Conservation (phyloP, 2,329 filamentous ascomycete species). For the Diaporthe aspalathi region DNA sequence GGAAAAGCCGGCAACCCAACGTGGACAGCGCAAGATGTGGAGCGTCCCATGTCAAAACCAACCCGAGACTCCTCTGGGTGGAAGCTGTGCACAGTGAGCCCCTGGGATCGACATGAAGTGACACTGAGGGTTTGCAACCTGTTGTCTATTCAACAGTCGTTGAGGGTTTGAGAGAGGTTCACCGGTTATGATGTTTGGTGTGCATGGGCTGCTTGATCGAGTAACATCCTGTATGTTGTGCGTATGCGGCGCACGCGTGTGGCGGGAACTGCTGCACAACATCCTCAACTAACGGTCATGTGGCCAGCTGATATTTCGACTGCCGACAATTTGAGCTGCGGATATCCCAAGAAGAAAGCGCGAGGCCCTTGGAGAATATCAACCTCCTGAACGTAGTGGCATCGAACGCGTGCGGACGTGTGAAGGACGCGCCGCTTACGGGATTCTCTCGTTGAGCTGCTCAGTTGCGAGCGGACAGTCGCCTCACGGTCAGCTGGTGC, state of each 20-base stretch:
- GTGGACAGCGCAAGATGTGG: not conserved
- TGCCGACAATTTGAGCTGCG: not conserved
- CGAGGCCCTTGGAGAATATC: not conserved
- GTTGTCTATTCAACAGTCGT: not conserved
- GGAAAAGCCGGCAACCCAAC: not conserved
- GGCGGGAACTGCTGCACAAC: constrained; percentile 20
- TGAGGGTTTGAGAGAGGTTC: not conserved
- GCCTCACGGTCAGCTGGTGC: not conserved
- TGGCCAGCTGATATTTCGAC: not conserved
- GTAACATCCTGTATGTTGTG: not conserved
- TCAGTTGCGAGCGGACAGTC: not conserved
- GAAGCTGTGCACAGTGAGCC: not conserved
- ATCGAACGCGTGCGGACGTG: not conserved
- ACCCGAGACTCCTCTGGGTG: not conserved
- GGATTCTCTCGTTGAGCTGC: not conserved
- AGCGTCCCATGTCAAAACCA: not conserved
- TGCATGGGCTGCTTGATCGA: not conserved
- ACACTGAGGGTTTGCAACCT: not conserved
- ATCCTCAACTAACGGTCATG: not conserved
- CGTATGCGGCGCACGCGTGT: constrained; percentile 1
- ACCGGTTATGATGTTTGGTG: not conserved
- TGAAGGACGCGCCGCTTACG: not conserved
- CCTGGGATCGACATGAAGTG: not conserved
- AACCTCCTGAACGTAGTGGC: not conserved
- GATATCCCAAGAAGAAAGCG: not conserved